Evolutionary conservation across 805 yeast genomes (phyloP).

Genomic region (Debaryomyces castellii): DNA sequence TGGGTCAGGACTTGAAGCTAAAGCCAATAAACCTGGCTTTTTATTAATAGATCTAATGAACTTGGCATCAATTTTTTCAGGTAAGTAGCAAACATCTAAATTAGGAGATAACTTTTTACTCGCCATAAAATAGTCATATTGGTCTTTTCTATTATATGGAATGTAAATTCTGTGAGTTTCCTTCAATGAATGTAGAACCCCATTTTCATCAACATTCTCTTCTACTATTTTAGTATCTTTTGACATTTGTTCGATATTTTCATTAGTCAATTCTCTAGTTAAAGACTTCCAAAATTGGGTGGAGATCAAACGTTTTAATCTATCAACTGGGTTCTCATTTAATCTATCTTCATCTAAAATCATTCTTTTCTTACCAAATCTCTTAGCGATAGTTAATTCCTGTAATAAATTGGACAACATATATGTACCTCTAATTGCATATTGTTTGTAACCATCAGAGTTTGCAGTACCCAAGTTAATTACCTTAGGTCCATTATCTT

Average conservation of each 20-base stretch:
- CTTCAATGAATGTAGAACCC: conserved; percentile 34
- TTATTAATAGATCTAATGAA: conserved; percentile 74
- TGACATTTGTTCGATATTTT: conserved; percentile 68
- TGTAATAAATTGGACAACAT: conserved; percentile 84
- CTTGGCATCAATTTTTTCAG: conserved; percentile 71
- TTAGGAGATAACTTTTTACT: conserved; percentile 57
- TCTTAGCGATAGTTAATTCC: conserved; percentile 83
- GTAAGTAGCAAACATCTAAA: conserved; percentile 76
- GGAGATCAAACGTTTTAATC: conserved; percentile 70
- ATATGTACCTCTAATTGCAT: conserved; percentile 82
- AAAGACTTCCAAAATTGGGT: conserved; percentile 79
- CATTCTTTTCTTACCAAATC: conserved; percentile 75
- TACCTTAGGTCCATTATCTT: conserved; percentile 32
- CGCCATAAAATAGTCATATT: conserved; percentile 62
- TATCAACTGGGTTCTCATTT: conserved; percentile 81
- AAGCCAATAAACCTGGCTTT: conserved; percentile 81
- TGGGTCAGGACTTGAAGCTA: conserved; percentile 68
- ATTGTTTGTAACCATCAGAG: conserved; percentile 74
- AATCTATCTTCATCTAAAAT: conserved; percentile 79
- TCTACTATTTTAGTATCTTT: conserved; percentile 72
- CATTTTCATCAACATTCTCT: conserved; percentile 34
- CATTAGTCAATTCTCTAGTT: conserved; percentile 67
- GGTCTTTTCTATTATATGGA: conserved; percentile 68
- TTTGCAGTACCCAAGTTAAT: conserved; percentile 59
- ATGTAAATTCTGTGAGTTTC: conserved; percentile 76